phyloP scores from a whole-genome alignment of 2,329 filamentous ascomycete genomes.

The Aspergillus transmontanensis region DNA sequence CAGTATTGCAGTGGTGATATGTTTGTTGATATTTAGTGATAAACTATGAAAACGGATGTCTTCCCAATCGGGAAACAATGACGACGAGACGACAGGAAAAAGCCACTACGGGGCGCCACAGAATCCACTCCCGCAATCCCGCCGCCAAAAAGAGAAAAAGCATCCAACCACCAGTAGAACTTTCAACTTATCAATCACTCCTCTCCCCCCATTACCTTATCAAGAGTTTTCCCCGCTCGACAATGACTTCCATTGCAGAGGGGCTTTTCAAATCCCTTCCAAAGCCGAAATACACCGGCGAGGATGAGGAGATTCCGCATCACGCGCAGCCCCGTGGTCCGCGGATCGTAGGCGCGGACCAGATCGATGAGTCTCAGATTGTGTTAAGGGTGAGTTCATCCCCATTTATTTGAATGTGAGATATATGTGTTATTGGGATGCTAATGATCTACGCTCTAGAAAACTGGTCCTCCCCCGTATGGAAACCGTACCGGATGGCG shows the following conservation, averaged over 20 bases:
- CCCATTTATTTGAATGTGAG: neutral
- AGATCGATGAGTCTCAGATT: slow-evolving; percentile 83
- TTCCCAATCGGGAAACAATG: neutral
- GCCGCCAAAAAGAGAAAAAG: slow-evolving; percentile 23
- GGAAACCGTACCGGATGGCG: slow-evolving; percentile 88
- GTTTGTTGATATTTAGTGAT: neutral
- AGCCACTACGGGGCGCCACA: neutral
- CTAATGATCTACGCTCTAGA: slow-evolving; percentile 47
- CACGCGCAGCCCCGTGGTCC: slow-evolving; percentile 77
- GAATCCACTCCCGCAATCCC: slow-evolving; percentile 13
- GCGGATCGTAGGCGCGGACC: slow-evolving; percentile 75
- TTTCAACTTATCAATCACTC: slow-evolving; percentile 16
- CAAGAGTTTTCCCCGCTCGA: slow-evolving; percentile 13
- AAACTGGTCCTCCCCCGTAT: slow-evolving; percentile 82
- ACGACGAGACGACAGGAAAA: neutral
- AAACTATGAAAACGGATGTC: neutral
- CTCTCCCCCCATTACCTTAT: slow-evolving; percentile 20
- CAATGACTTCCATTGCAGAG: slow-evolving; percentile 68
- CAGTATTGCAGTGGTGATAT: neutral
- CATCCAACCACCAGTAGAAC: slow-evolving; percentile 15
- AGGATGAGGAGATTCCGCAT: slow-evolving; percentile 77
- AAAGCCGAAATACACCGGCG: slow-evolving; percentile 86
- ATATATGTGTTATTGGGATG: neutral
- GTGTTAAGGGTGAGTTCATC: slow-evolving; percentile 67
- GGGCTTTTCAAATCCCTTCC: slow-evolving; percentile 80